These are phyloP conservation scores for Boletus tylopilopsis DNA, from an alignment of 768 basidiomycete genomes.

Conservation along the genomic window DNA sequence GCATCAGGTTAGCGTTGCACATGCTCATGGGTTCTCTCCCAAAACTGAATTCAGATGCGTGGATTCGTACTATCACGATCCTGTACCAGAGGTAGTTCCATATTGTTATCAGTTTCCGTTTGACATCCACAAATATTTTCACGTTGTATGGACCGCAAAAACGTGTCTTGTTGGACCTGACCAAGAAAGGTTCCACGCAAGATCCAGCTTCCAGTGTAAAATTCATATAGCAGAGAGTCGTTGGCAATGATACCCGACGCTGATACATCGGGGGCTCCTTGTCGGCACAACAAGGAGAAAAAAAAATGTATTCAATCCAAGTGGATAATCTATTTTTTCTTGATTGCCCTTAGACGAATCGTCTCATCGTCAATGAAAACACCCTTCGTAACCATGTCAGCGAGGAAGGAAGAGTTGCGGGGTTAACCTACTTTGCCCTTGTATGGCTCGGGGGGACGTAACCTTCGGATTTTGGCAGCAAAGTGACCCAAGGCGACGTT, in stretches of 20 bases:
- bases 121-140: no score
- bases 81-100: no score
- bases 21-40: no score
- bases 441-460: conserved; percentile 93
- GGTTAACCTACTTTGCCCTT: conserved; percentile 82
- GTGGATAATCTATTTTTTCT: conserved; percentile 76
- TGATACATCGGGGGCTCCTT: not conserved
- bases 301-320: conserved; percentile 4
- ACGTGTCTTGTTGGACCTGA: no score
- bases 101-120: no score
- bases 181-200: no score
- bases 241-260: not conserved
- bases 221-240: no score
- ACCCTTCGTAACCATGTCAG: conserved; percentile 49
- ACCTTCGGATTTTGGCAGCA: conserved; percentile 78
- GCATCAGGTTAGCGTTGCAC: no score
- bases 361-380: conserved; percentile 93
- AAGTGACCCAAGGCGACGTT: conserved; percentile 87
- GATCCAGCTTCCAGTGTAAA: no score
- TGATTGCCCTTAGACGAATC: conserved; percentile 86
- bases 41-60: no score
- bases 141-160: no score
- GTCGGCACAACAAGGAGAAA: not conserved
- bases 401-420: not conserved
- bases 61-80: no score